Evolutionary conservation across 2,329 filamentous ascomycete genomes (phyloP).

Genomic region (Aspergillus hortae): DNA sequence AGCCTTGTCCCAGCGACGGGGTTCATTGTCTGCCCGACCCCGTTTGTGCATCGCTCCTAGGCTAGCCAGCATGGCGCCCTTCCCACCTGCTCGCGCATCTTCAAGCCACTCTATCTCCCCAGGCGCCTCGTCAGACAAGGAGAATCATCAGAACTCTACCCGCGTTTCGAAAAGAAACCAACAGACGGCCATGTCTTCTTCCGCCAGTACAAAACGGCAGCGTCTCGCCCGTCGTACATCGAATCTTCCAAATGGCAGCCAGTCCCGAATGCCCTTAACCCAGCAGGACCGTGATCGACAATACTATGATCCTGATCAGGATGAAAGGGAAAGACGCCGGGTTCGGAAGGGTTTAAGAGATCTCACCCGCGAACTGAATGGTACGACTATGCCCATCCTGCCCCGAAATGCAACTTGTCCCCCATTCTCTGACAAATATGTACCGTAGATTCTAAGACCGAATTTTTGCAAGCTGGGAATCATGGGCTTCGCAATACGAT

Average conservation of each 20-base stretch:
- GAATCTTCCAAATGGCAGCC: conserved; percentile 20
- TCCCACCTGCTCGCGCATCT: conserved; percentile 13
- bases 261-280: conserved; percentile 25
- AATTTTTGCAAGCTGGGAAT: conserved; percentile 65
- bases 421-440: background rate
- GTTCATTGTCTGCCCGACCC: background rate
- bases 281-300: conserved; percentile 40
- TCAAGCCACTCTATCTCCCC: conserved; percentile 29
- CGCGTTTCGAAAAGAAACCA: conserved; percentile 44
- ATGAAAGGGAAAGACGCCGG: conserved; percentile 66
- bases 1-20: conserved; percentile 2
- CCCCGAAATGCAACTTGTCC: background rate
- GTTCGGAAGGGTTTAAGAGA: conserved; percentile 69
- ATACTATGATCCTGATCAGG: conserved; percentile 79
- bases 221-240: conserved; percentile 37
- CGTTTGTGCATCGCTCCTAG: conserved; percentile 10
- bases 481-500: conserved; percentile 64
- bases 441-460: conserved; percentile 63
- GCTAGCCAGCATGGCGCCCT: conserved; percentile 27
- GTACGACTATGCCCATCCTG: conserved; percentile 32
- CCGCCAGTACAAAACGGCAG: conserved; percentile 40
- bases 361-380: conserved; percentile 59
- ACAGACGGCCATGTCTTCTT: conserved; percentile 34
- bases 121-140: conserved; percentile 47
- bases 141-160: conserved; percentile 36